phyloP scores from a whole-genome alignment of 768 basidiomycete genomes.

The Clitopilus hobsonii region DNA sequence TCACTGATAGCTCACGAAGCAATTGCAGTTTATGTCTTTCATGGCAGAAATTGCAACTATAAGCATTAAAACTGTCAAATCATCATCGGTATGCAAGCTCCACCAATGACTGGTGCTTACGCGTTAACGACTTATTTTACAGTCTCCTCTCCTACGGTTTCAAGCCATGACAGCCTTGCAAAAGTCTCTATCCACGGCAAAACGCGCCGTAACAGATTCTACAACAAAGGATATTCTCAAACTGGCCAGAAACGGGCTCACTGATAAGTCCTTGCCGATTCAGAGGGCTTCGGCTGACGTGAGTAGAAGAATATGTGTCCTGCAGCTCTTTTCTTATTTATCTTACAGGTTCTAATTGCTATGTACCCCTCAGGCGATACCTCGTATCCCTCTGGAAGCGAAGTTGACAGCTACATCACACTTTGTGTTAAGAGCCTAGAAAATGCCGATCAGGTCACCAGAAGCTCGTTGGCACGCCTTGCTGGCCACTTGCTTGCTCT shows the following conservation, averaged over 20 bases:
- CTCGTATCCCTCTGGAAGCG: slow-evolving; percentile 51
- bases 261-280: slow-evolving; percentile 80
- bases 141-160: slow-evolving; percentile 81
- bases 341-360: slow-evolving; percentile 38
- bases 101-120: neutral
- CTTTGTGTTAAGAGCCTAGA: slow-evolving; percentile 75
- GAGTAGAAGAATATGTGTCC: slow-evolving; percentile 12
- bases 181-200: slow-evolving; percentile 79
- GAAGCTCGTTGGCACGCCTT: slow-evolving; percentile 75
- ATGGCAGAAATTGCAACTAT: slow-evolving; percentile 77
- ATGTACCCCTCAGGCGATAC: slow-evolving; percentile 57
- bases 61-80: slow-evolving; percentile 63
- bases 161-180: slow-evolving; percentile 72
- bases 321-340: slow-evolving; percentile 7
- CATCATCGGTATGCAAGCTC: slow-evolving; percentile 57
- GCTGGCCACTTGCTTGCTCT: slow-evolving; percentile 80
- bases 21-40: slow-evolving; percentile 84
- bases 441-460: slow-evolving; percentile 75
- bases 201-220: slow-evolving; percentile 78
- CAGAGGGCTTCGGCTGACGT: slow-evolving; percentile 84
- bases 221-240: slow-evolving; percentile 79
- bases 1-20: neutral
- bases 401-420: slow-evolving; percentile 72
- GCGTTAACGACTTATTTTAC: slow-evolving; percentile 5
- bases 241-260: slow-evolving; percentile 67